Evolutionary conservation across 768 basidiomycete genomes (phyloP).

Genomic region (Auricularia auricula-judae): DNA sequence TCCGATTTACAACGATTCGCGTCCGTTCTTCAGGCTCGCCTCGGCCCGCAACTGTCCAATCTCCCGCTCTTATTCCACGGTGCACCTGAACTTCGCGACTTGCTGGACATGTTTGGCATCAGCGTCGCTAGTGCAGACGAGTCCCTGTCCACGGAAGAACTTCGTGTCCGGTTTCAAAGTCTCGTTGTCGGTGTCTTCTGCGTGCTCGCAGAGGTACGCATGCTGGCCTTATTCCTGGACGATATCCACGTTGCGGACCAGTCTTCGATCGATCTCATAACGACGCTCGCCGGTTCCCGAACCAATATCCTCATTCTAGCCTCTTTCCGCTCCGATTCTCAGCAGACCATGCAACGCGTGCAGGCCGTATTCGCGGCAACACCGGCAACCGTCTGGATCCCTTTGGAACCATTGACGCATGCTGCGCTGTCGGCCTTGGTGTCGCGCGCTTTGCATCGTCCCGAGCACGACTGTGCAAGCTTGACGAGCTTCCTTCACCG

Average conservation of each 20-base stretch:
- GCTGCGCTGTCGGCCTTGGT: constrained; percentile 48
- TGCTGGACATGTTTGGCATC: constrained; percentile 45
- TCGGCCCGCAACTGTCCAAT: constrained; percentile 63
- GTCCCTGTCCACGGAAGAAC: constrained; percentile 42
- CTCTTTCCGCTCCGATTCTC: constrained; percentile 20
- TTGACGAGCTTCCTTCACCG: constrained; percentile 46
- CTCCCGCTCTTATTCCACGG: constrained; percentile 61
- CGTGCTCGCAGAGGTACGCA: constrained; percentile 55
- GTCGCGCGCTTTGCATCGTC: constrained; percentile 50
- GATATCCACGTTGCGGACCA: constrained; percentile 68
- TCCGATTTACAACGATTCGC: constrained; percentile 62
- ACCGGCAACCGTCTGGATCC: constrained; percentile 55
- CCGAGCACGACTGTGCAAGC: constrained; percentile 41
- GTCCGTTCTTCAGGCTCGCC: constrained; percentile 39
- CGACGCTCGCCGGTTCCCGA: constrained; percentile 50
- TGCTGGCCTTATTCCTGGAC: constrained; percentile 63
- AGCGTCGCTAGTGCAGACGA: constrained; percentile 41
- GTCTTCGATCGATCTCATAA: constrained; percentile 56
- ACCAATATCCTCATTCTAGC: constrained; percentile 60
- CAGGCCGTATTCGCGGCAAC: constrained; percentile 46
- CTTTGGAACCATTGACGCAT: constrained; percentile 47
- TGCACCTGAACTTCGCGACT: constrained; percentile 56
- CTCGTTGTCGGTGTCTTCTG: constrained; percentile 60
- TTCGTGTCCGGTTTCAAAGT: constrained; percentile 59
- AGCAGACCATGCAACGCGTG: constrained; percentile 16